A percentile compares a stretch with the other conserved stretches of the same genome.
phyloP scores from a whole-genome alignment of 768 basidiomycete genomes.

The Termitomyces sp. region DNA sequence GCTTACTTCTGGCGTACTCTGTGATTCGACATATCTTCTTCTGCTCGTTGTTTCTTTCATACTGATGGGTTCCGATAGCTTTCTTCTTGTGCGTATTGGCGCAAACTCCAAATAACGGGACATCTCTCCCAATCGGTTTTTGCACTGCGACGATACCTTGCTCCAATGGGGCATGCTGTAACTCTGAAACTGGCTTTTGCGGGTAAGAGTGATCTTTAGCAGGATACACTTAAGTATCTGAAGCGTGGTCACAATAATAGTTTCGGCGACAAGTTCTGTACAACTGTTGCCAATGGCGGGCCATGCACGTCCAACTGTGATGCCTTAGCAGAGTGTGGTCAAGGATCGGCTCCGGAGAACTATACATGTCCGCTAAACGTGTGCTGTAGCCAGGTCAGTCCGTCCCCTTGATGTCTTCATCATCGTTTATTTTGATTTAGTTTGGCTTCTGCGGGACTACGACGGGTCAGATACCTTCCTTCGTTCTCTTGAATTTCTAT shows the following conservation, averaged over 20 bases:
- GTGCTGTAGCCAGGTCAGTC: background rate
- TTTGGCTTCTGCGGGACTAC: conserved; percentile 2
- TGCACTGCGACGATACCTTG: background rate
- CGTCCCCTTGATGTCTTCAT: background rate
- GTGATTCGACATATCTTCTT: background rate
- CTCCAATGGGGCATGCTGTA: conserved; percentile 2
- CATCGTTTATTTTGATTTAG: background rate
- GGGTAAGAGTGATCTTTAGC: background rate
- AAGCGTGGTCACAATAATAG: background rate
- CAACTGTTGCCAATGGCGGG: background rate
- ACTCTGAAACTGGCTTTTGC: background rate
- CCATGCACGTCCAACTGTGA: conserved; percentile 1
- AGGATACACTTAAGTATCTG: background rate
- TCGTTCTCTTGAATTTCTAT: background rate
- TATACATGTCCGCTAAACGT: conserved; percentile 1
- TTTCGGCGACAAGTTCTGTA: conserved; percentile 1
- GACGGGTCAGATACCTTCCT: background rate
- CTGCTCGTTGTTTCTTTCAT: background rate
- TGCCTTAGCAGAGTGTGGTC: conserved; percentile 1
- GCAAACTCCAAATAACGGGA: background rate
- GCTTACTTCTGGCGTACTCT: background rate
- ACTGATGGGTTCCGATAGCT: background rate
- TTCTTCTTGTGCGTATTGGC: background rate
- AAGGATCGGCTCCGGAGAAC: background rate
- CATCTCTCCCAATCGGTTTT: background rate